phyloP scores from a whole-genome alignment of 140 eudicot species.

The Bidens hawaiensis region DNA sequence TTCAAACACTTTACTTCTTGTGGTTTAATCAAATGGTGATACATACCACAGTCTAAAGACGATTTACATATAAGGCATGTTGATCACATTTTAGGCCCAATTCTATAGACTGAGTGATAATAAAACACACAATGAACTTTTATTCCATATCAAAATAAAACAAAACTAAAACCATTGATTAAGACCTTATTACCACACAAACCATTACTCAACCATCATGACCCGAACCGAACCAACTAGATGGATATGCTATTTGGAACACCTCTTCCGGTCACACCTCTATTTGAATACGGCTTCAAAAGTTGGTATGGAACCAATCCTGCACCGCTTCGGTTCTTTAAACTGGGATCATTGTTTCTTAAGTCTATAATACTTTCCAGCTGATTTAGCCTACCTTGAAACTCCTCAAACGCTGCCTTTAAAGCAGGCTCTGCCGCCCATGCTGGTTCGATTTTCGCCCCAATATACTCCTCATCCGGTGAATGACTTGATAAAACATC shows the following conservation, averaged over 20 bases:
- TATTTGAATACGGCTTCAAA: slow-evolving; percentile 48
- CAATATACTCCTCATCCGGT: slow-evolving; percentile 76
- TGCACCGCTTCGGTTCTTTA: slow-evolving; percentile 68
- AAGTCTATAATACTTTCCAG: slow-evolving; percentile 55
- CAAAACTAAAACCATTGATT: background rate
- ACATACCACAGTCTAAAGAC: background rate
- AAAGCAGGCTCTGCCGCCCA: slow-evolving; percentile 49
- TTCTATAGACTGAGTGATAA: background rate
- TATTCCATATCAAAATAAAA: background rate
- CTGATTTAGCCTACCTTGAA: slow-evolving; percentile 35
- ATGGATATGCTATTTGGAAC: slow-evolving; percentile 87
- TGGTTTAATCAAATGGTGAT: no score
- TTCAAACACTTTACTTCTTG: no score
- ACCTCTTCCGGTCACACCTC: slow-evolving; percentile 71
- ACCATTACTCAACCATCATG: background rate
- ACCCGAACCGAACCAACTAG: slow-evolving; percentile 11
- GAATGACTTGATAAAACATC: slow-evolving; percentile 71
- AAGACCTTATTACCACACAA: slow-evolving; percentile 14
- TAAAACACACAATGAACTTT: no score
- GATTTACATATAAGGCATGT: background rate
- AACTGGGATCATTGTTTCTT: slow-evolving; percentile 33
- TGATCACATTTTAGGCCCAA: background rate
- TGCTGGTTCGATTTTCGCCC: slow-evolving; percentile 36
- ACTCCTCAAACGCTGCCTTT: slow-evolving; percentile 54
- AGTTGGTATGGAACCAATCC: slow-evolving; percentile 74